Evolutionary conservation across 306 rosid species (phyloP).

Genomic region (Cucurbita ficifolia): DNA sequence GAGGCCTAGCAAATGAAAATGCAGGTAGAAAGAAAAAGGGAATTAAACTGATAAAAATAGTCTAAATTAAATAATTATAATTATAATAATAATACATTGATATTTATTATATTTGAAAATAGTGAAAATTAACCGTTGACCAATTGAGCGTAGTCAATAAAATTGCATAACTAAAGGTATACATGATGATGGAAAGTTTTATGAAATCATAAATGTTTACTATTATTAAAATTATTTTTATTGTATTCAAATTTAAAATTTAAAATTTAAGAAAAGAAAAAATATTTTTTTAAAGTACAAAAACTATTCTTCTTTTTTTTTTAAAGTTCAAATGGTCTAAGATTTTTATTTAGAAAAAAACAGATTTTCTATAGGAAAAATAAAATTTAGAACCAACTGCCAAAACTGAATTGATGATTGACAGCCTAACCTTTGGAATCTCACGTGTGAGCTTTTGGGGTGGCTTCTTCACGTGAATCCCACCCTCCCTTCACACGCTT

Average conservation of each 20-base stretch:
- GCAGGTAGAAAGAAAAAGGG: neutral
- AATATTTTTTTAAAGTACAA: too few species aligned
- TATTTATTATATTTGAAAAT: neutral
- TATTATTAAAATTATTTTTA: too few species aligned
- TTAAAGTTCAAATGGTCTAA: too few species aligned
- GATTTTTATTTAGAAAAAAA: too few species aligned
- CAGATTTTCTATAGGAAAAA: neutral
- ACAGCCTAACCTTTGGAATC: conserved; percentile 38
- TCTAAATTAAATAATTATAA: too few species aligned
- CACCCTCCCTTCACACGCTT: conserved; percentile 45
- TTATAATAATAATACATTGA: neutral
- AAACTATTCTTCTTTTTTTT: too few species aligned
- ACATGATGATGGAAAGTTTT: too few species aligned
- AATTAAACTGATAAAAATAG: neutral
- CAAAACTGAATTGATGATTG: conserved; percentile 32
- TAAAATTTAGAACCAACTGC: conserved; percentile 19
- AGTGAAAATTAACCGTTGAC: neutral
- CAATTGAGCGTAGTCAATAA: too few species aligned
- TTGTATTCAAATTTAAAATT: too few species aligned
- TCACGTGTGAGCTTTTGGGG: neutral
- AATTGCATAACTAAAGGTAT: too few species aligned
- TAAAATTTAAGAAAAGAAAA: too few species aligned
- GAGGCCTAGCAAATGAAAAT: neutral
- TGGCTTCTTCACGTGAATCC: conserved; percentile 52
- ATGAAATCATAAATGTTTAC: too few species aligned